Conservation (phyloP, 139 green algal species). For the Chara braunii region DNA sequence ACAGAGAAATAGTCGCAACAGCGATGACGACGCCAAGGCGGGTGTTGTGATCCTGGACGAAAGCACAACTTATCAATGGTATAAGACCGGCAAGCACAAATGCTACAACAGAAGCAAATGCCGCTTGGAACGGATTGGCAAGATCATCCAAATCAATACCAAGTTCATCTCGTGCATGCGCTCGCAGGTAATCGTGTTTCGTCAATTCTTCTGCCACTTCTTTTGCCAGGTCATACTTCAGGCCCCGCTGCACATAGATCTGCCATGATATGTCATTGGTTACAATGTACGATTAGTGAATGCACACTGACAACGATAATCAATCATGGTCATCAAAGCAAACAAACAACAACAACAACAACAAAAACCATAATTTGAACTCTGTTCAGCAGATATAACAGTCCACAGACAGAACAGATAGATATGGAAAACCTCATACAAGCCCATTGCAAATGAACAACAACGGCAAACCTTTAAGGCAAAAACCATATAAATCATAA, state of each 20-base stretch:
- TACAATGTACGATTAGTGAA: too few species aligned
- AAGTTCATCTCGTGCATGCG: conserved; percentile 79
- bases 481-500: too few species aligned
- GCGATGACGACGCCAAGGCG: conserved; percentile 48
- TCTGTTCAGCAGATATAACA: too few species aligned
- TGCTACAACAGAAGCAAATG: conserved; percentile 49
- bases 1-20: conserved; percentile 43
- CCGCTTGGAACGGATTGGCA: conserved; percentile 63
- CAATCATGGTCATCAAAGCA: too few species aligned
- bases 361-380: too few species aligned
- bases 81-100: conserved; percentile 59
- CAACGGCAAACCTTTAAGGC: too few species aligned
- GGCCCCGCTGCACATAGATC: conserved; percentile 46
- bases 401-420: too few species aligned
- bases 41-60: conserved; percentile 44
- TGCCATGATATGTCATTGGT: too few species aligned
- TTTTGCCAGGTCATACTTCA: conserved; percentile 53
- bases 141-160: conserved; percentile 84
- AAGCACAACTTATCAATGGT: conserved; percentile 57
- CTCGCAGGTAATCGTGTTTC: conserved; percentile 59
- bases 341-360: too few species aligned
- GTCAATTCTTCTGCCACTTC: conserved; percentile 49
- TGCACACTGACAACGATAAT: too few species aligned
- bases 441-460: too few species aligned
- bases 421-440: too few species aligned